Conservation (phyloP, 2,329 filamentous ascomycete species). For the Scedosporium dehoogii region DNA sequence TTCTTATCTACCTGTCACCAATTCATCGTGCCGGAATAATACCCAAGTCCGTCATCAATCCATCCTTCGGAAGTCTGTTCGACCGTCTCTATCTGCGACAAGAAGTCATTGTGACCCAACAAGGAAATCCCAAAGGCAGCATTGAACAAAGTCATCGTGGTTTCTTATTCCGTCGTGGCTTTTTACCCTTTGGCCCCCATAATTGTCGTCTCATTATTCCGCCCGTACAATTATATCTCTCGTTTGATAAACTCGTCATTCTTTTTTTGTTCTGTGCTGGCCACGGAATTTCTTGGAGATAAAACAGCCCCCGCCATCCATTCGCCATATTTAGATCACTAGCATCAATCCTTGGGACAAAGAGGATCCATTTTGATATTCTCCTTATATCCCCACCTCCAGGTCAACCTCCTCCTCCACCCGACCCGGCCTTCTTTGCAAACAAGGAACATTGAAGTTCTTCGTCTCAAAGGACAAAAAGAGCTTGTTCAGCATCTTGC, state of each 20-base stretch:
- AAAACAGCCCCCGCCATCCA: background rate
- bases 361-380: background rate
- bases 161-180: background rate
- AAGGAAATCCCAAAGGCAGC: background rate
- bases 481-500: background rate
- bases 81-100: background rate
- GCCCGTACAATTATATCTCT: background rate
- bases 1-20: background rate
- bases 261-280: background rate
- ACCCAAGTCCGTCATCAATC: background rate
- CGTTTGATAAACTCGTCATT: background rate
- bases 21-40: background rate
- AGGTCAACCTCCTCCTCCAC: background rate
- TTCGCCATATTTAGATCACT: background rate
- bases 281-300: background rate
- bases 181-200: background rate
- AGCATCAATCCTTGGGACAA: background rate
- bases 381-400: background rate
- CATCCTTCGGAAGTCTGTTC: background rate
- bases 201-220: background rate
- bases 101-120: background rate
- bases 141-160: background rate
- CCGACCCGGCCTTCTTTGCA: background rate
- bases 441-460: background rate
- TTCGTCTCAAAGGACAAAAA: background rate